Evolutionary conservation across 495 filamentous ascomycete species (phyloP).

Genomic region (Mycothermus thermophilus): DNA sequence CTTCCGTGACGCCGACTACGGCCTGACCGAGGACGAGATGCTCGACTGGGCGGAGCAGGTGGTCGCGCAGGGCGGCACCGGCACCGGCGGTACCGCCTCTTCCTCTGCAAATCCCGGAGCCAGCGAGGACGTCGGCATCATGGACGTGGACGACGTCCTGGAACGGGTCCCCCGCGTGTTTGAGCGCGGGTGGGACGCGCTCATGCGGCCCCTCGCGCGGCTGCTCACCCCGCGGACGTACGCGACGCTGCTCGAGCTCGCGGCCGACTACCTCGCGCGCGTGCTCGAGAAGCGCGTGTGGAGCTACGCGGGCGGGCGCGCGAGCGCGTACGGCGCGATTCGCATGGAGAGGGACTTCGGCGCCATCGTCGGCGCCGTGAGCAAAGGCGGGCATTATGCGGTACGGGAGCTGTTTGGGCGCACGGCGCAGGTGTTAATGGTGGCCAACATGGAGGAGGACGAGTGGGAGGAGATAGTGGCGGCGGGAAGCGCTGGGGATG

Average conservation of each 20-base stretch:
- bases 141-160: conserved; percentile 36
- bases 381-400: conserved; percentile 63
- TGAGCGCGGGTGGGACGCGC: conserved; percentile 64
- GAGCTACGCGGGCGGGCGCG: conserved; percentile 58
- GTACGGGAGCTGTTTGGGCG: conserved; percentile 68
- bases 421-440: conserved; percentile 71
- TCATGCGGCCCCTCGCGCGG: conserved; percentile 72
- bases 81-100: no score
- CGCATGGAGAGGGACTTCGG: conserved; percentile 79
- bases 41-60: conserved; percentile 29
- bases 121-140: no score
- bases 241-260: conserved; percentile 54
- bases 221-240: conserved; percentile 61
- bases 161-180: conserved; percentile 61
- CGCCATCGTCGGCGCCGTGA: conserved; percentile 62
- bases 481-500: conserved; percentile 16
- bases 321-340: conserved; percentile 73
- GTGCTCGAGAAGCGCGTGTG: conserved; percentile 84
- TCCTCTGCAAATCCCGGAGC: no score
- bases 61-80: neutral
- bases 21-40: conserved; percentile 36
- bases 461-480: conserved; percentile 69
- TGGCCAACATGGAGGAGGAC: conserved; percentile 95
- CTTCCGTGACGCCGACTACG: conserved; percentile 86
- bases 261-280: conserved; percentile 53